Evolutionary conservation across 2,329 filamentous ascomycete species (phyloP), one percentile per base, ranked within the genome.

Genomic region (Monosporascus sp.): DNA sequence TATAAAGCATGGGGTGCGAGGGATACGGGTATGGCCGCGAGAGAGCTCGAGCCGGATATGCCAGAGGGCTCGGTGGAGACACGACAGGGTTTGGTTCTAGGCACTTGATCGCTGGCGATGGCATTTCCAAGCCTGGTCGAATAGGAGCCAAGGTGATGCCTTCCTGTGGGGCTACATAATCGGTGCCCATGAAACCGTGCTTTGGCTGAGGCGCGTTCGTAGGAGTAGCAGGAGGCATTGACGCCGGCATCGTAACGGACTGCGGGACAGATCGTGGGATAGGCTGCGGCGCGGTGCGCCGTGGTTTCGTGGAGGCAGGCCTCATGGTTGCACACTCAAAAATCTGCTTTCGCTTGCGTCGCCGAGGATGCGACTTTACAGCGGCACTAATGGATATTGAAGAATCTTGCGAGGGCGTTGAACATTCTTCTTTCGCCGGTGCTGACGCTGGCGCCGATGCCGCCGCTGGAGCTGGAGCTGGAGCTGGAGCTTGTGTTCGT

Each of bases 321-420:
- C 19, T 46, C 5, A 31, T 24, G 26, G 17, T 46, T 16, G 24
- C 27, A 16, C 56, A 54, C n/a, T 58, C 58, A 14, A 60, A 56
- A 6, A 59, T 54, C 22, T 44, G 48, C 45, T 78, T 79, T 16
- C 73, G 72, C 61, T 76, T 79, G 54, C 78, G 70, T 40, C 72
- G 68, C 22, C 77, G 72, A 6, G 72, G 72, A 40, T 77, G 74
- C 9, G 69, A 68, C 61, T 82, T 82, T 54, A 82, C 78, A 1
- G 77, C 75, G 8, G 73, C 70, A 4, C 76, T 65, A n/a, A 82
- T 81, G 3, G 79, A 80, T 54, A 65, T 73, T 11, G 52, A 51
- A 9, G 55, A 47, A 8, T 40, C 35, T 35, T 54, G 52, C 24
- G 55, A 44, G 14, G 53, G 45, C 8, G 51, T 59, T 58, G n/a